Evolutionary conservation across 345 rosid species (phyloP), one percentile per base, ranked within the genome.

Genomic region (Diplotaxis tenuifolia): DNA sequence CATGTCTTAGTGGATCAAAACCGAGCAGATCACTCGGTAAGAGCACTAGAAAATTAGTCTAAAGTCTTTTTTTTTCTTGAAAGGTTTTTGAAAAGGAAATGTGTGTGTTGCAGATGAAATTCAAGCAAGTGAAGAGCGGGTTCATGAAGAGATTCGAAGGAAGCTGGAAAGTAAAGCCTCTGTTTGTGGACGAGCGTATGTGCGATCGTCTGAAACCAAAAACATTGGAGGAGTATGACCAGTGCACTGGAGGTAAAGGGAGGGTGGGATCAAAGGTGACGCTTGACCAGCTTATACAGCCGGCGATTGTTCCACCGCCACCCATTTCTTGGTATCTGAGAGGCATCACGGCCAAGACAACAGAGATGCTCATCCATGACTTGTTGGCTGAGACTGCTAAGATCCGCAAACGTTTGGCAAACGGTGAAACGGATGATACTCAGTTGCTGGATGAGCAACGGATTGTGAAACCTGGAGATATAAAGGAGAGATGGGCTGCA

Each of bases 241-340:
- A 80, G 2, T 88, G 94, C 64, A 77, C 93, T 0, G 70, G 82
- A 31, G 92, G 95, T 40, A 89, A 84, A 82, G 98, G 98, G 65
- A 86, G 98, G 82, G 62, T 91, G 0, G 98, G 90, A 40, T 91
- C 97, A 0, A 88, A 47, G 25, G 89, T 85, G 83, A 87, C 80
- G 38, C 78, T 94, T 72, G 87, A 91, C 63, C 98, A 94, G 76
- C 81, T 94, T 36, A 84, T 94, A 79, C 96, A 94, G 65, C 98
- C 98, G 1, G 82, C 93, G 14, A 62, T 91, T 50, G 68, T 94
- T 40, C 82, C 88, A 29, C 95, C 98, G 0, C 98, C 98, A 0
- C 98, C 96, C 10, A 88, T 94, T 74, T 94, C 98, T 18, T 94
- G 97, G 98, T 91, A 91, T 75, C 83, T 94, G 4, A 85, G 96